Base-by-base conservation (phyloP, 2,329 filamentous ascomycete genomes). In the Xylaria sp. region DNA sequence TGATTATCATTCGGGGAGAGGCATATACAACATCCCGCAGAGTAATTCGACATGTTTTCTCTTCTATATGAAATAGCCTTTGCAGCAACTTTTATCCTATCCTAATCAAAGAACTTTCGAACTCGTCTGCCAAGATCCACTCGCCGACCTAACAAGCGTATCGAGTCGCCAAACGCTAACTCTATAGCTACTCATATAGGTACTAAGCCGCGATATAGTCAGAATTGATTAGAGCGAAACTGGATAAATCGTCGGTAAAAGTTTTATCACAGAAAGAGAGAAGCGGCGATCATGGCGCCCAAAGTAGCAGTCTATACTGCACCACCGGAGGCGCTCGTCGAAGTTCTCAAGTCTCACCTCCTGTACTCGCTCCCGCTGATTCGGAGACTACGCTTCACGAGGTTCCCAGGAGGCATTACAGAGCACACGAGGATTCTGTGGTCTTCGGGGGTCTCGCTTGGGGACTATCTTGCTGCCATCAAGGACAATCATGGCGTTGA, bases 341-440 rank as follows among this genome's bases (percentile, higher is more conserved):
- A 72, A 2, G 82, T 86, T 12, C 82, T 92, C 0, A 74, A 78
- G 30, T 74, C 77, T 2, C 82, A 86, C 39, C 79, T 90, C 8
- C 90, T 90, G 0, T 79, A 85, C 72, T 88, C 88, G 4, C 80
- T 92, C 14, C 84, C 88, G 5, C 78, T 92, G 4, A 81, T 89
- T 54, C 85, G 90, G n/a, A 84, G 90, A 2, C 80, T 92, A 4
- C 88, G 91, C 69, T 90, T 88, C 76, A 81, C 84, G 24, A 81
- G 78, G 56, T 78, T 80, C 45, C 76, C 79, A 0, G 77, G 78
- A 32, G 82, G 81, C 36, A 82, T 82, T 24, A 85, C 78, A 42
- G 78, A 78, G 72, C 80, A 77, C 72, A 82, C 79, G 5, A 85
- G 75, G 64, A 79, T 85, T 7, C 72, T 88, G 21, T 72, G 61